phyloP scores from a whole-genome alignment of 768 basidiomycete genomes.

The Chalciporus sphaerocephalus region DNA sequence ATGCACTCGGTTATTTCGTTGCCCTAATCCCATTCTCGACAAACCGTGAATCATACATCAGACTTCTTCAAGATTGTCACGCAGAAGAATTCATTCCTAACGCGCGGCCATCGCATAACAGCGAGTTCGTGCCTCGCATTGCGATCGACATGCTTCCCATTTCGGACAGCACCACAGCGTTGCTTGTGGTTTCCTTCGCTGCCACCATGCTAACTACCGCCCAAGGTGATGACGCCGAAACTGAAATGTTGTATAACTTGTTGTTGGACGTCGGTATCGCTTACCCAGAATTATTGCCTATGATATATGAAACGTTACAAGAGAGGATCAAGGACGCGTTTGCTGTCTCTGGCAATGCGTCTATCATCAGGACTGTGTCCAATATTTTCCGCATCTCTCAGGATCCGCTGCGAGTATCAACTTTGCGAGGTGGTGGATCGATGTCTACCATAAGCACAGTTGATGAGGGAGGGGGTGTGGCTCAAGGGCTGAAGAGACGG shows the following conservation, averaged over 20 bases:
- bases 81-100: constrained; percentile 45
- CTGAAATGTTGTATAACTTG: constrained; percentile 72
- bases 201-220: constrained; percentile 71
- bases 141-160: constrained; percentile 58
- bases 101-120: constrained; percentile 37
- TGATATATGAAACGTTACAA: constrained; percentile 70
- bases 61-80: constrained; percentile 59
- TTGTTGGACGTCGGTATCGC: constrained; percentile 64
- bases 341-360: constrained; percentile 64
- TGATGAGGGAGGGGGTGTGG: constrained; percentile 45
- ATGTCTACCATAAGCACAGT: constrained; percentile 60
- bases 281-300: constrained; percentile 68
- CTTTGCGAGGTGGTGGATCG: constrained; percentile 45
- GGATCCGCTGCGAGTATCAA: constrained; percentile 43
- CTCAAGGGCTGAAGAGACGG: constrained; percentile 45
- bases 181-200: constrained; percentile 71
- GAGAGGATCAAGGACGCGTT: constrained; percentile 73
- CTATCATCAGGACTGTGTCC: constrained; percentile 68
- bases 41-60: constrained; percentile 49
- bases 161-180: constrained; percentile 55
- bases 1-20: constrained; percentile 74
- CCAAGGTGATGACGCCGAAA: constrained; percentile 77
- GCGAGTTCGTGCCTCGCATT: constrained; percentile 48
- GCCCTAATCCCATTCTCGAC: constrained; percentile 70
- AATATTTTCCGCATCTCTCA: constrained; percentile 69